Conservation (phyloP, 768 basidiomycete genomes). For the Hericium coralloides region DNA sequence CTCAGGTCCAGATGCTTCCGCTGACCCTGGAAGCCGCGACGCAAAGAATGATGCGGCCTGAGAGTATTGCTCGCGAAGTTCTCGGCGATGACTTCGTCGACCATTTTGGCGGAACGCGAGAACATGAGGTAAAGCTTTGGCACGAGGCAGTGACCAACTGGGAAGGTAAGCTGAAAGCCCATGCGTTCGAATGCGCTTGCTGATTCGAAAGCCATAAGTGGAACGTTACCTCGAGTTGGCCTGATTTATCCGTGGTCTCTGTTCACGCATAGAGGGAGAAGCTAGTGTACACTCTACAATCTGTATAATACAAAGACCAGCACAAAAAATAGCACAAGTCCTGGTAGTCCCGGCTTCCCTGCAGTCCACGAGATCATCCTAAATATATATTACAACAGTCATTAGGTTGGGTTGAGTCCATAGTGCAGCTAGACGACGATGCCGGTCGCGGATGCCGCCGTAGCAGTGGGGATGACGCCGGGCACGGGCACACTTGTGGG, state of each 20-base stretch:
- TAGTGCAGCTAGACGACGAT: no score
- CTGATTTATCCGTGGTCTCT: conserved; percentile 19
- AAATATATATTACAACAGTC: no score
- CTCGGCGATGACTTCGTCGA: conserved; percentile 90
- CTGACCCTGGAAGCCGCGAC: conserved; percentile 75
- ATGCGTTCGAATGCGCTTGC: background rate
- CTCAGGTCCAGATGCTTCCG: conserved; percentile 67
- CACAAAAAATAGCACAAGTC: no score
- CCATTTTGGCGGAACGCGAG: conserved; percentile 91
- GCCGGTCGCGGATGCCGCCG: no score
- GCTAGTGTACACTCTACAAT: no score
- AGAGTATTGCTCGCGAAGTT: conserved; percentile 78
- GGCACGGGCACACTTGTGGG: no score
- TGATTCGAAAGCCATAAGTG: conserved; percentile 33
- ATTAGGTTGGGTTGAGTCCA: no score
- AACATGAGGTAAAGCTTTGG: conserved; percentile 83
- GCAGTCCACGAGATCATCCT: no score
- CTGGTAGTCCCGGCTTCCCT: no score
- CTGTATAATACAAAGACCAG: no score
- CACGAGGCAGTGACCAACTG: conserved; percentile 87
- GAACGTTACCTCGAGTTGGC: conserved; percentile 83
- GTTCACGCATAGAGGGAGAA: no score
- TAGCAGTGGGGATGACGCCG: no score
- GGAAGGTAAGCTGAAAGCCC: conserved; percentile 59
- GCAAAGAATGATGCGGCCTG: conserved; percentile 63